phyloP scores from a whole-genome alignment of 2,329 filamentous ascomycete genomes.

The Fusarium goolgardi region DNA sequence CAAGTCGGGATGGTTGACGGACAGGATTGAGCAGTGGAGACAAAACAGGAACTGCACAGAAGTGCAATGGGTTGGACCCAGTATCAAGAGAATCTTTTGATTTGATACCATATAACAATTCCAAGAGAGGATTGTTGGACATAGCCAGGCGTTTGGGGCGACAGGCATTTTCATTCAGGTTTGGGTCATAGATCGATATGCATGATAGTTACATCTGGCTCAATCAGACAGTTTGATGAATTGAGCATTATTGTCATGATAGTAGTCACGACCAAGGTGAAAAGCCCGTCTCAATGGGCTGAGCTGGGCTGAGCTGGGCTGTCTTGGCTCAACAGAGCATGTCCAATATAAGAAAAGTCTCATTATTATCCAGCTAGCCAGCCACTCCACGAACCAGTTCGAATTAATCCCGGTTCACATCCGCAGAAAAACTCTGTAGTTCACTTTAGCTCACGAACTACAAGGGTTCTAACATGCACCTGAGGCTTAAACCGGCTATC shows the following conservation, averaged over 20 bases:
- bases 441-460: slow-evolving; percentile 25
- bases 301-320: not conserved
- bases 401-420: slow-evolving; percentile 25
- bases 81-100: slow-evolving; percentile 48
- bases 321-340: not conserved
- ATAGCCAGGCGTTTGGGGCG: slow-evolving; percentile 42
- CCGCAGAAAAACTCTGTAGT: slow-evolving; percentile 16
- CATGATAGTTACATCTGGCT: slow-evolving; percentile 8
- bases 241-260: not conserved
- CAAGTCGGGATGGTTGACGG: slow-evolving; percentile 47
- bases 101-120: slow-evolving; percentile 3
- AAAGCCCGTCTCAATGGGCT: no score
- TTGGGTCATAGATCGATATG: slow-evolving; percentile 34
- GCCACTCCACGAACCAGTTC: slow-evolving; percentile 4
- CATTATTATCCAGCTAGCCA: not conserved
- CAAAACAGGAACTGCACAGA: slow-evolving; percentile 43
- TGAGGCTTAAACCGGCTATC: slow-evolving; percentile 38
- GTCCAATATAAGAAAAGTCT: not conserved
- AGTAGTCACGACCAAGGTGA: no score
- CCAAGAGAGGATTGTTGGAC: slow-evolving; percentile 5
- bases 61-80: slow-evolving; percentile 52
- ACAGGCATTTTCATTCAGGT: slow-evolving; percentile 13
- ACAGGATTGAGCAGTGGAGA: slow-evolving; percentile 46
- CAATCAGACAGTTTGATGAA: not conserved
- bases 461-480: slow-evolving; percentile 25